Percentiles rank a stretch among this genome's conserved stretches.
Evolutionary conservation across 176 grass and related monocot genomes (phyloP).

Genomic region (Rhynchospora tenuis): DNA sequence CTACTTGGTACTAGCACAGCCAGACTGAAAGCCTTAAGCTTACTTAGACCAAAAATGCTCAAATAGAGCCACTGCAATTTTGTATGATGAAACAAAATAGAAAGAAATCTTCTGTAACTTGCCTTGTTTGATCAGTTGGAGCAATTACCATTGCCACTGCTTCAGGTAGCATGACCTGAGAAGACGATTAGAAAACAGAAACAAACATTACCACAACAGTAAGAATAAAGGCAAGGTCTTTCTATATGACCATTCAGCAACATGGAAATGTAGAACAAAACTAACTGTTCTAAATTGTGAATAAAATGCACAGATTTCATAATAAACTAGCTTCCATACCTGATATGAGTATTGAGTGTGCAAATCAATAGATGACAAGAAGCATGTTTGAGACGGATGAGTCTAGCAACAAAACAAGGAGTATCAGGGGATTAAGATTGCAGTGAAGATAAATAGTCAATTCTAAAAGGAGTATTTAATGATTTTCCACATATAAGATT

Average conservation of each 20-base stretch:
- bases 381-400: conserved; percentile 94
- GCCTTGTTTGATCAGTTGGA: conserved; percentile 83
- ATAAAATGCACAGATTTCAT: not conserved
- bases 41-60: not conserved
- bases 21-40: not conserved
- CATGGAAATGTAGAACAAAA: not conserved
- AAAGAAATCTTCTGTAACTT: conserved; percentile 20
- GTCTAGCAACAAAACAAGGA: conserved; percentile 38
- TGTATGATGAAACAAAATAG: not conserved
- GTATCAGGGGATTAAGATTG: not conserved
- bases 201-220: not conserved
- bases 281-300: not conserved
- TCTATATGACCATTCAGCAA: too few relatives aligned
- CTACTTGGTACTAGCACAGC: not conserved
- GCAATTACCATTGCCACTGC: conserved; percentile 89
- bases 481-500: too few relatives aligned
- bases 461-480: not conserved
- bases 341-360: conserved; percentile 97
- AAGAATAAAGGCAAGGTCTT: not conserved
- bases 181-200: not conserved
- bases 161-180: conserved; percentile 90
- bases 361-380: conserved; percentile 92
- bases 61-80: not conserved
- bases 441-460: not conserved
- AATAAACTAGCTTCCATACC: conserved; percentile 32